These are phyloP conservation scores for Saccharomycopsis selenospora DNA, from an alignment of 805 yeast species.

Conservation along the genomic window DNA sequence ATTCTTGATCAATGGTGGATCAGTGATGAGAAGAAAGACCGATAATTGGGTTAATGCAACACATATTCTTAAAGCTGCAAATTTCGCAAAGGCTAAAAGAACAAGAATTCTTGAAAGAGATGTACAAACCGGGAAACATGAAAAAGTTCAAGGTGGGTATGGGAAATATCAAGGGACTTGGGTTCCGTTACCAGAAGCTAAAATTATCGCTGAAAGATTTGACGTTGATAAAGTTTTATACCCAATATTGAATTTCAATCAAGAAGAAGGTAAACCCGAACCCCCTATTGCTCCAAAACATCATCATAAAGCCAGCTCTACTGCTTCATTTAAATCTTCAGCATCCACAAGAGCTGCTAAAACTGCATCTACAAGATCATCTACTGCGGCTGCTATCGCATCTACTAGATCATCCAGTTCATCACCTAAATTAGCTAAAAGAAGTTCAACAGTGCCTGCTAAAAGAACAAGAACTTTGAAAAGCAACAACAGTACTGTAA, in stretches of 20 bases:
- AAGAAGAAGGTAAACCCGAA: constrained; percentile 41
- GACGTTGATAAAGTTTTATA: constrained; percentile 54
- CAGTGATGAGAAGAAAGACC: constrained; percentile 68
- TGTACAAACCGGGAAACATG: constrained; percentile 85
- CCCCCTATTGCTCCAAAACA: constrained; percentile 62
- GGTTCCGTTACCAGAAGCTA: constrained; percentile 80
- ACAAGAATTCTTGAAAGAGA: constrained; percentile 88
- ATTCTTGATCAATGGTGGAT: constrained; percentile 55
- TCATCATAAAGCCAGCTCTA: constrained; percentile 34
- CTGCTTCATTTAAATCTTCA: constrained; percentile 41
- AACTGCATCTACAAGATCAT: constrained; percentile 24
- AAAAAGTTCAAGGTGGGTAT: constrained; percentile 94
- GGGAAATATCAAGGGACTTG: constrained; percentile 97
- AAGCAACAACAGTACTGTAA: constrained; percentile 19
- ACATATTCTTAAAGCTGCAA: constrained; percentile 87
- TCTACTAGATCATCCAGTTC: constrained; percentile 5
- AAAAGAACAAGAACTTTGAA: constrained; percentile 19
- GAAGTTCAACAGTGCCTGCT: constrained; percentile 11
- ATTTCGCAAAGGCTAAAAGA: constrained; percentile 89
- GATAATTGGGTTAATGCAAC: constrained; percentile 93
- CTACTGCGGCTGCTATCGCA: constrained; percentile 14
- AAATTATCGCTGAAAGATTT: constrained; percentile 55
- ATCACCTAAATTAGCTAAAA: constrained; percentile 8
- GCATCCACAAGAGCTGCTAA: constrained; percentile 26
- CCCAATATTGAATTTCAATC: constrained; percentile 58